A percentile compares a stretch with the other conserved stretches of the same genome.
These are phyloP conservation scores for Mucor circinelloides DNA, from an alignment of 371 early-diverging fungal species.

Conservation along the genomic window DNA sequence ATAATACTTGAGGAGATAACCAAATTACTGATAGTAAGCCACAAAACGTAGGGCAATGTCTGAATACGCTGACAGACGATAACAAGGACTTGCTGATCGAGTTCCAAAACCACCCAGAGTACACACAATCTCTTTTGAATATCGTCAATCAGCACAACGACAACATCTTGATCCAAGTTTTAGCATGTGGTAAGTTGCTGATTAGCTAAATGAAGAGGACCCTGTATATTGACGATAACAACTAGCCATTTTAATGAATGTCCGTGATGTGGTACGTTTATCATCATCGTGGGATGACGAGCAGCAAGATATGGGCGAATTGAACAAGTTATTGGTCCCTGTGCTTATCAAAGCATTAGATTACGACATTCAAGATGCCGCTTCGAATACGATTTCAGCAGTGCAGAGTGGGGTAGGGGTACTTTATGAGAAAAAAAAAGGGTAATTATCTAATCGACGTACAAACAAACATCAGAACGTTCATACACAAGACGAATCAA, in stretches of 20 bases:
- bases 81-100: conserved; percentile 66
- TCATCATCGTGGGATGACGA: conserved; percentile 47
- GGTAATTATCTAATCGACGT: not conserved
- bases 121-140: conserved; percentile 51
- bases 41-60: conserved; percentile 66
- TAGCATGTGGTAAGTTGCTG: conserved; percentile 55
- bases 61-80: conserved; percentile 85
- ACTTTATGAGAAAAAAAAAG: not conserved
- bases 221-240: not conserved
- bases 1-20: not conserved
- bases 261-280: conserved; percentile 37
- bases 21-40: not conserved
- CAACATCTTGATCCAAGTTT: conserved; percentile 52
- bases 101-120: conserved; percentile 64
- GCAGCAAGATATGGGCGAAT: conserved; percentile 33
- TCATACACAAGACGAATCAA: conserved; percentile 32
- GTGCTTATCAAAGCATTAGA: conserved; percentile 55
- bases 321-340: conserved; percentile 59
- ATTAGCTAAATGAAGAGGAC: not conserved
- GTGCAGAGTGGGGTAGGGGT: conserved; percentile 51
- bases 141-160: conserved; percentile 48
- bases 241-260: conserved; percentile 46
- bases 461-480: conserved; percentile 27
- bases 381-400: conserved; percentile 50
- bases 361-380: conserved; percentile 65